These are phyloP conservation scores for Colletotrichum chrysophilum DNA, from an alignment of 2,329 filamentous ascomycete species.

Conservation along the genomic window DNA sequence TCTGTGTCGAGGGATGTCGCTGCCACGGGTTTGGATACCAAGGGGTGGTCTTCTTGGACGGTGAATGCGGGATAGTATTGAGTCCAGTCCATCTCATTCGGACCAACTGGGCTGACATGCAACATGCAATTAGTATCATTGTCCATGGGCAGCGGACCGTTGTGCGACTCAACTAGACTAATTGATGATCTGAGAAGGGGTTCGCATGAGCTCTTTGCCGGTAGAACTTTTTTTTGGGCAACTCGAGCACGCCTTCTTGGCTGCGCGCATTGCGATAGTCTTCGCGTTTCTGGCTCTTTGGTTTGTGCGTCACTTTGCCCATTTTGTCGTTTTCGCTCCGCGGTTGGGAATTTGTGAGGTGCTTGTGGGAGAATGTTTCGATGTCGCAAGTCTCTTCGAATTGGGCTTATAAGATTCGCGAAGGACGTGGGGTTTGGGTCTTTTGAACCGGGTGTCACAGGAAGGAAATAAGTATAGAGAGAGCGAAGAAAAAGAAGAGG, in stretches of 20 bases:
- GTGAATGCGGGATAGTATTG: slow-evolving; percentile 80
- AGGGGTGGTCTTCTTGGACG: slow-evolving; percentile 30
- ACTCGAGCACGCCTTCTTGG: slow-evolving; percentile 58
- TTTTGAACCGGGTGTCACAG: not conserved
- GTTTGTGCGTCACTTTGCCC: slow-evolving; percentile 42
- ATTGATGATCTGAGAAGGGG: slow-evolving; percentile 91
- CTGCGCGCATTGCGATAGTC: slow-evolving; percentile 64
- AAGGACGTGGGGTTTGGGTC: not conserved
- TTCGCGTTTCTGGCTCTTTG: slow-evolving; percentile 70
- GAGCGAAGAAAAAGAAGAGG: not conserved
- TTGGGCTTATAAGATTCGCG: not conserved
- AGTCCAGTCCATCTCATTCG: slow-evolving; percentile 91
- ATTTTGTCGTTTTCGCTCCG: slow-evolving; percentile 31
- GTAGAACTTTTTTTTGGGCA: slow-evolving; percentile 96
- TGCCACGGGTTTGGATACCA: not conserved
- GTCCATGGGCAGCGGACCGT: not conserved
- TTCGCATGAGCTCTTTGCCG: slow-evolving; percentile 96
- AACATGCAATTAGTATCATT: not conserved
- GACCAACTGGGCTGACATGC: slow-evolving; percentile 71
- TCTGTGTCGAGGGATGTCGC: not conserved
- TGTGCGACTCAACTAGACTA: slow-evolving; percentile 72
- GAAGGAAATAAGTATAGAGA: not conserved
- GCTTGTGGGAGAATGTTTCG: not conserved
- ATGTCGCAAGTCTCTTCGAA: not conserved
- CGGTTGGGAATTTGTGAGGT: not conserved